Evolutionary conservation across 805 yeast species (phyloP), one percentile per base, ranked within the genome.

Genomic region (Saturnispora sekii): DNA sequence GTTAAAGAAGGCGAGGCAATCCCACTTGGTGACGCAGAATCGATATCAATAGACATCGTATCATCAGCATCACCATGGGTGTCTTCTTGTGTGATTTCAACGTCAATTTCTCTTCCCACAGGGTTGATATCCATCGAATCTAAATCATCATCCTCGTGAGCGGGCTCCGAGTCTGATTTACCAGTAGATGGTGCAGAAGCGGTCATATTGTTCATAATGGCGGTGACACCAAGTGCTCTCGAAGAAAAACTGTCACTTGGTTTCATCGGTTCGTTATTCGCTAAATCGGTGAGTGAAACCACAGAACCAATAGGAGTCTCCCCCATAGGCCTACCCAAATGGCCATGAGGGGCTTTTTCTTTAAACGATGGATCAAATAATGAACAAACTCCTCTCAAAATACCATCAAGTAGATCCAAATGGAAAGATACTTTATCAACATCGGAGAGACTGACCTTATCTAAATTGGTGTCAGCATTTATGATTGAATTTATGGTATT

Each of bases 361-460:
- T 44, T 49, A 38, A 50, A 82, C 11, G 79, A 77, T 0, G 94
- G 85, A 57, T 87, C 96, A 53, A 84, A 76, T 32, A 88, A 64
- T 37, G 73, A 69, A 31, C 95, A 74, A 8, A 77, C 65, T 21
- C 96, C 96, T 35, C 89, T 76, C 4, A 82, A 51, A 29, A 49
- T 45, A 8, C 61, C 59, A 41, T 60, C 62, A 35, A 62, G 30
- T n/a, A 53, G 16, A 31, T 51, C 54, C 8, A 60, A 40, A 38
- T 54, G 53, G 33, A 50, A 56, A 10, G 53, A 45, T 7, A 60
- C 28, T 15, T 47, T 46, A 45, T 62, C 66, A 1, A 55, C 35
- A 9, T 49, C 48, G 8, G 52, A 58, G n/a, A 62, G 47, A 0
- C 55, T 46, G 6, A 54, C 45, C 11, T 56, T 50, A 8, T 50